Percentiles rank a stretch among this genome's conserved stretches.
Conservation (phyloP, 2,329 filamentous ascomycete species). For the Cladophialophora exuberans region DNA sequence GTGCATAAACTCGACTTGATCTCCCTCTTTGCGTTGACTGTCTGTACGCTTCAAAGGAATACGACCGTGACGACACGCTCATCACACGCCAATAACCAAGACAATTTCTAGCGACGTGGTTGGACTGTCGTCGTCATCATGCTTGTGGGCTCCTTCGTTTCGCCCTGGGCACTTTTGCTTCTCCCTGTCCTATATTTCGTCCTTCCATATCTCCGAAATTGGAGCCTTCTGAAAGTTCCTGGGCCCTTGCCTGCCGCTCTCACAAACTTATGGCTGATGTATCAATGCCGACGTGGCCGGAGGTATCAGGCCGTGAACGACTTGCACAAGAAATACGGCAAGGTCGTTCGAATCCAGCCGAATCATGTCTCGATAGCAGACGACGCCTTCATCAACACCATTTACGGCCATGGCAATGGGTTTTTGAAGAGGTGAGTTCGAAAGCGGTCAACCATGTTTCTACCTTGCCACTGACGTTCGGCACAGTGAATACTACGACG, state of each 20-base stretch:
- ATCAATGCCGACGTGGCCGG: slow-evolving; percentile 65
- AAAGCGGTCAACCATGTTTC: background rate
- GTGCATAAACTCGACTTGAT: too few species aligned
- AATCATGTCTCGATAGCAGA: slow-evolving; percentile 83
- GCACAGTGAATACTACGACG: slow-evolving; percentile 80
- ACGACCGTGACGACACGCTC: too few species aligned
- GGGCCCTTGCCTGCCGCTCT: slow-evolving; percentile 63
- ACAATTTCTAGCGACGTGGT: too few species aligned
- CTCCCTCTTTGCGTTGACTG: too few species aligned
- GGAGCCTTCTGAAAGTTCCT: slow-evolving; percentile 56
- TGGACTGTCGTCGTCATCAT: too few species aligned
- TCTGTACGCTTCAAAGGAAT: too few species aligned
- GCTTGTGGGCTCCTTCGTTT: slow-evolving; percentile 32
- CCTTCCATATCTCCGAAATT: slow-evolving; percentile 61
- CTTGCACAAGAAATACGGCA: slow-evolving; percentile 74
- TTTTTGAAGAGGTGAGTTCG: slow-evolving; percentile 68
- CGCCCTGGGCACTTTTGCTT: slow-evolving; percentile 50
- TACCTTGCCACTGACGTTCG: background rate
- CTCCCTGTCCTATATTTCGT: slow-evolving; percentile 59
- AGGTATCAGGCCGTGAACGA: slow-evolving; percentile 69
- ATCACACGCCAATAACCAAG: too few species aligned
- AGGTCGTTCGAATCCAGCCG: slow-evolving; percentile 81
- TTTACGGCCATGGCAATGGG: slow-evolving; percentile 81
- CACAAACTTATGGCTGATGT: slow-evolving; percentile 79
- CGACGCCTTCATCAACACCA: slow-evolving; percentile 71